These are phyloP conservation scores for Lepiota brunneoincarnata DNA, from an alignment of 768 basidiomycete genomes.

Conservation along the genomic window DNA sequence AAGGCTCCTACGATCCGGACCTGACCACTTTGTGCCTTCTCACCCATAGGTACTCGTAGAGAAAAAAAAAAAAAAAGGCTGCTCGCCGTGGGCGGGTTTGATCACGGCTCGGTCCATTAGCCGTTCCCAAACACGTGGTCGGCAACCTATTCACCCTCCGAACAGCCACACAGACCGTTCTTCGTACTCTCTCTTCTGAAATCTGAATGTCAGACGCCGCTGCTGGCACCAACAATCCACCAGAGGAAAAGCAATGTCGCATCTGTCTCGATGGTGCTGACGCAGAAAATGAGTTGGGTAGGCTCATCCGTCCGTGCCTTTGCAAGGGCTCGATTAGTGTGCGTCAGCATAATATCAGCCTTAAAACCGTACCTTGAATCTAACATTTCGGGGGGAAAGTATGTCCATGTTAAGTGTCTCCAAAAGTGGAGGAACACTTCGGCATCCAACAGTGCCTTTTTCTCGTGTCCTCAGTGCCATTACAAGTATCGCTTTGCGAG, in stretches of 20 bases:
- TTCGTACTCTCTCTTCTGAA: constrained; percentile 3
- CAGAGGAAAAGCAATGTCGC: constrained; percentile 68
- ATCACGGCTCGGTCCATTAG: neutral
- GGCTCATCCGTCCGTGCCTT: constrained; percentile 78
- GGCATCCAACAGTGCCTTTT: constrained; percentile 64
- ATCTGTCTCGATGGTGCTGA: constrained; percentile 77
- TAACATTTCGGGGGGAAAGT: constrained; percentile 38
- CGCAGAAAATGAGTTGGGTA: constrained; percentile 60
- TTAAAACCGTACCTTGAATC: constrained; percentile 13
- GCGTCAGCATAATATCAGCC: constrained; percentile 17
- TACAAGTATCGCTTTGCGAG: constrained; percentile 77
- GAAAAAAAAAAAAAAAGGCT: neutral
- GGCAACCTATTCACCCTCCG: constrained; percentile 5
- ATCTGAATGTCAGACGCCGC: constrained; percentile 6
- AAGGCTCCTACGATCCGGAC: constrained; percentile 53
- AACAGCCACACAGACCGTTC: neutral
- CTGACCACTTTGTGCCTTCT: constrained; percentile 24
- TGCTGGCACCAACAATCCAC: constrained; percentile 8
- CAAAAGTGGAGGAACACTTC: constrained; percentile 72
- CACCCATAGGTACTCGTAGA: constrained; percentile 5
- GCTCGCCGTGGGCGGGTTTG: neutral
- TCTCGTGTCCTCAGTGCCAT: constrained; percentile 75
- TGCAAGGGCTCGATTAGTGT: constrained; percentile 78
- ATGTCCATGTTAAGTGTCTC: constrained; percentile 78
- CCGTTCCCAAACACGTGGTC: constrained; percentile 7